A percentile compares a stretch with the other conserved stretches of the same genome.
phyloP scores from a whole-genome alignment of 2,329 filamentous ascomycete genomes.

The Trichoderma pleuroti region DNA sequence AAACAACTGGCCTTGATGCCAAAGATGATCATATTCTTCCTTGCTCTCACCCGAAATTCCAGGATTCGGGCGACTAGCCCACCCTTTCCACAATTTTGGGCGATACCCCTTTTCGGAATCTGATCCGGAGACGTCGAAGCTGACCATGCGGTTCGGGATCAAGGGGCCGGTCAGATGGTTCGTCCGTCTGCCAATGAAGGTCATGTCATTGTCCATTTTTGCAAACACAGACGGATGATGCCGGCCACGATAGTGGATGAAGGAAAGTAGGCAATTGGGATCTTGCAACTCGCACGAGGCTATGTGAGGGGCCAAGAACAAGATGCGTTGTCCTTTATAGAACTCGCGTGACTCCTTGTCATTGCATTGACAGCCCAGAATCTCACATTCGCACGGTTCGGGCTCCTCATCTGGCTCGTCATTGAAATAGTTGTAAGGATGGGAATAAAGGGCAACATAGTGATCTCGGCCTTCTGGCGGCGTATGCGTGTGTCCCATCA shows the following conservation, averaged over 20 bases:
- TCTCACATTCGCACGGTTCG: not conserved
- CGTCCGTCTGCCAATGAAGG: slow-evolving; percentile 22
- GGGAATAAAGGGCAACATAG: not conserved
- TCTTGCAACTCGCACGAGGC: slow-evolving; percentile 23
- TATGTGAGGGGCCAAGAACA: slow-evolving; percentile 26
- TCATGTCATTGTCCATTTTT: slow-evolving; percentile 21
- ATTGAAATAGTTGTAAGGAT: not conserved
- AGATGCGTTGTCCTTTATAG: not conserved
- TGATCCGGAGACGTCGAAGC: not conserved
- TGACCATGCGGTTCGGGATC: not conserved
- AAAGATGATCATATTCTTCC: not conserved
- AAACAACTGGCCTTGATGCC: not conserved
- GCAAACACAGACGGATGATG: slow-evolving; percentile 16
- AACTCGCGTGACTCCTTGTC: not conserved
- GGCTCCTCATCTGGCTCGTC: not conserved
- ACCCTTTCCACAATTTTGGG: not conserved
- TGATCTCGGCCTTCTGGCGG: not conserved
- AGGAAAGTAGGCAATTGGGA: slow-evolving; percentile 22
- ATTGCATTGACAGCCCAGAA: not conserved
- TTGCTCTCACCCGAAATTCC: not conserved
- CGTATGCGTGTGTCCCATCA: not conserved
- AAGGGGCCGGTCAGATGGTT: slow-evolving; percentile 22
- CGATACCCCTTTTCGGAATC: not conserved
- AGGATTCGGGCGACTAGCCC: not conserved
- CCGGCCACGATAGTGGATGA: slow-evolving; percentile 25